Evolutionary conservation across 1,284 basidiomycete genomes (phyloP).

Genomic region (Ceratorhiza oryzae-sativae): DNA sequence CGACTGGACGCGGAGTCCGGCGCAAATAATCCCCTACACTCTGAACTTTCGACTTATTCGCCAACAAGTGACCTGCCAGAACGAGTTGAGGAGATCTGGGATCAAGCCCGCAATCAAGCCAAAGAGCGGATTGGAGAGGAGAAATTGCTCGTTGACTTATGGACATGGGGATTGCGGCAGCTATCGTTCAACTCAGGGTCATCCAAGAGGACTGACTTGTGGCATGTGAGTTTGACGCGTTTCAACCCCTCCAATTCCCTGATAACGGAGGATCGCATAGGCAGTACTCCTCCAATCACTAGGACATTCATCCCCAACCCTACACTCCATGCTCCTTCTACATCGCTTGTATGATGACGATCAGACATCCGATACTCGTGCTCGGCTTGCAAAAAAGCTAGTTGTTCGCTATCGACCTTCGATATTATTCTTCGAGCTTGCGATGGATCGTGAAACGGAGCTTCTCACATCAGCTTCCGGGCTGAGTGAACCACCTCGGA

Average conservation of each 20-base stretch:
- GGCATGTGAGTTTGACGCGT: background rate
- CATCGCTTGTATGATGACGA: slow-evolving; percentile 16
- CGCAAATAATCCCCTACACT: slow-evolving; percentile 47
- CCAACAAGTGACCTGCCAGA: slow-evolving; percentile 56
- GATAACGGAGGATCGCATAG: slow-evolving; percentile 50
- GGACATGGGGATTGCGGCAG: slow-evolving; percentile 44
- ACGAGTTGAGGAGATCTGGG: slow-evolving; percentile 34
- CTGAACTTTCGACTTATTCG: slow-evolving; percentile 46
- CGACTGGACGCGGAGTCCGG: slow-evolving; percentile 57
- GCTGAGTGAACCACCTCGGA: background rate
- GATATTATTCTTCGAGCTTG: slow-evolving; percentile 1
- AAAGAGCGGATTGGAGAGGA: slow-evolving; percentile 33
- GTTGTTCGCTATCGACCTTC: slow-evolving; percentile 25
- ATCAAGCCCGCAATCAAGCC: slow-evolving; percentile 38
- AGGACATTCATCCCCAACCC: slow-evolving; percentile 44
- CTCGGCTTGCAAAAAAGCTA: background rate
- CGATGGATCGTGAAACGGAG: slow-evolving; percentile 22
- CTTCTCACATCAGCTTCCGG: background rate
- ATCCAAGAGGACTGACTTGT: slow-evolving; percentile 53
- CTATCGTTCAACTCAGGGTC: slow-evolving; percentile 44
- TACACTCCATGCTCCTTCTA: slow-evolving; percentile 38
- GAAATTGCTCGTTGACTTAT: slow-evolving; percentile 37
- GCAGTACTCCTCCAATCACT: slow-evolving; percentile 60
- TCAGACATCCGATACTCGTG: slow-evolving; percentile 2
- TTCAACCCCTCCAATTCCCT: background rate